phyloP scores from a whole-genome alignment of 805 yeast species.

The Saturnispora saitoi region DNA sequence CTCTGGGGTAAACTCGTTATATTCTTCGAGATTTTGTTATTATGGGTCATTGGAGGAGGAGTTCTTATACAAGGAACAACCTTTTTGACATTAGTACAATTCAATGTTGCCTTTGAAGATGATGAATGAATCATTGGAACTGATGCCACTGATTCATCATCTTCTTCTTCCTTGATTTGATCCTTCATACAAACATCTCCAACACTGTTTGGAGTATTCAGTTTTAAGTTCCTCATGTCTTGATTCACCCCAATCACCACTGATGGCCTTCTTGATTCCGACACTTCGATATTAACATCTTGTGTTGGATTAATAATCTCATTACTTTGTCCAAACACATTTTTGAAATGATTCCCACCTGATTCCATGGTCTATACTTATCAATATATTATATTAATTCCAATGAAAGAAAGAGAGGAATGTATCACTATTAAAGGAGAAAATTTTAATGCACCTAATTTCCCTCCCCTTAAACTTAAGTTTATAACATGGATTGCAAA shows the following conservation, averaged over 20 bases:
- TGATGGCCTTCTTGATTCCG: neutral
- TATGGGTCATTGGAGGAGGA: neutral
- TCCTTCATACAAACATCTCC: conserved; percentile 2
- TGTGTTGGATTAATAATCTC: neutral
- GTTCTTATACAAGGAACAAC: neutral
- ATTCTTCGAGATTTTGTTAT: neutral
- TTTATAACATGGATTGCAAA: too few species aligned
- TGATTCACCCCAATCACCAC: neutral
- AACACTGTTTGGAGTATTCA: neutral
- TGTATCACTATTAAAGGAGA: too few species aligned
- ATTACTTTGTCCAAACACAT: conserved; percentile 23
- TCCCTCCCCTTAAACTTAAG: too few species aligned
- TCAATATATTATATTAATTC: too few species aligned
- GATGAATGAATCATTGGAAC: neutral
- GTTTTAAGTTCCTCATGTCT: neutral
- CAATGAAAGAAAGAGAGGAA: neutral
- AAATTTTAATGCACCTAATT: too few species aligned
- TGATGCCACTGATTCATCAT: neutral
- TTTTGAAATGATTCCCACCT: conserved; percentile 30
- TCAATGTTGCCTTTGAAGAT: neutral
- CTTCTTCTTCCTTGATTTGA: neutral
- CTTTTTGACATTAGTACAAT: too few species aligned
- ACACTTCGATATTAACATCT: conserved; percentile 2
- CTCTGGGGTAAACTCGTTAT: conserved; percentile 16
- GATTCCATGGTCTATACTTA: conserved; percentile 35